Conservation (phyloP, 805 yeast genomes). For the Yarrowia sp. region DNA sequence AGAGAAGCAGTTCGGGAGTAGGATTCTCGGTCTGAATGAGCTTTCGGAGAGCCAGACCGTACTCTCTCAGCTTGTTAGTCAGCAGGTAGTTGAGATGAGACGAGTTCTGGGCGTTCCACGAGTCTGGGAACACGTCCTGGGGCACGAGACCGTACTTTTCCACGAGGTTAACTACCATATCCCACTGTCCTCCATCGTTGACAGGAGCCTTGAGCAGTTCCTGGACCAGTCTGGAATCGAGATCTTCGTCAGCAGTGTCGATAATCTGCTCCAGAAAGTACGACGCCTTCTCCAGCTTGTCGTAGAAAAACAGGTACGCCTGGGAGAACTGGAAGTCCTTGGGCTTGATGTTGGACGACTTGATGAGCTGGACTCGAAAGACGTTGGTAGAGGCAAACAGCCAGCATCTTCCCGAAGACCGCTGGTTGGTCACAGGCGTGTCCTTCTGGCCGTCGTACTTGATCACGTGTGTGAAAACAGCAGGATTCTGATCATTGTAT, state of each 20-base stretch:
- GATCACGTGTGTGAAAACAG: constrained; percentile 45
- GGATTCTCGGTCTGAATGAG: constrained; percentile 41
- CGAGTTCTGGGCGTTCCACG: constrained; percentile 52
- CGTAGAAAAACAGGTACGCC: constrained; percentile 75
- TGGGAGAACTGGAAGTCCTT: constrained; percentile 71
- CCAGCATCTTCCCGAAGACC: constrained; percentile 82
- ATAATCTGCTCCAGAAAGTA: constrained; percentile 72
- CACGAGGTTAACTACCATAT: constrained; percentile 72
- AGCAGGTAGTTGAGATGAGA: constrained; percentile 55
- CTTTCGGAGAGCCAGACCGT: constrained; percentile 64
- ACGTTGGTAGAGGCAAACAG: constrained; percentile 78
- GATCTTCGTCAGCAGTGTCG: constrained; percentile 61
- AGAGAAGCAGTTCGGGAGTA: not conserved
- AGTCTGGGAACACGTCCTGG: constrained; percentile 66
- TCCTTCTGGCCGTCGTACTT: constrained; percentile 44
- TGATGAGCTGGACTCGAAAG: constrained; percentile 59
- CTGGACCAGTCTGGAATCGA: constrained; percentile 69
- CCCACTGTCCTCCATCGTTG: constrained; percentile 84
- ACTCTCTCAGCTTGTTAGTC: constrained; percentile 70
- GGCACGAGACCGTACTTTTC: constrained; percentile 83
- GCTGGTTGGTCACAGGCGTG: constrained; percentile 69
- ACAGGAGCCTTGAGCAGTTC: constrained; percentile 63
- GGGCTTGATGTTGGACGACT: constrained; percentile 51
- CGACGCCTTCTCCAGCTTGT: constrained; percentile 80
- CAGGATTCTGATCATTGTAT: constrained; percentile 26